These are phyloP conservation scores for Andrographis paniculata DNA, from an alignment of 305 asterid species.

Conservation along the genomic window DNA sequence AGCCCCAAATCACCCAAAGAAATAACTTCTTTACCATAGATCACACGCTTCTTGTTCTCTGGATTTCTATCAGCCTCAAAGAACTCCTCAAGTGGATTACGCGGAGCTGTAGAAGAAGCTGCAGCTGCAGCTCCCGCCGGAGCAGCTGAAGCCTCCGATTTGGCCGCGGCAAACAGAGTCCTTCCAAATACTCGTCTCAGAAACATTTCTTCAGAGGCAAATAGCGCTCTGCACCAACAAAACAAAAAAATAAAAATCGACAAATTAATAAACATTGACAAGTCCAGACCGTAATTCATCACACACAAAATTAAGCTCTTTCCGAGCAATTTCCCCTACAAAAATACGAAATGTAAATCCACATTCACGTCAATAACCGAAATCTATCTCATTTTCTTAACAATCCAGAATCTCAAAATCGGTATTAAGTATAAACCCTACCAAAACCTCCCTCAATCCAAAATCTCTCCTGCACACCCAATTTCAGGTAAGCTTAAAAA, in stretches of 20 bases:
- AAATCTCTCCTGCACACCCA: too few species aligned
- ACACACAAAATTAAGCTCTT: too few species aligned
- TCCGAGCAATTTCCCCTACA: too few species aligned
- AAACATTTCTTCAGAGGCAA: constrained; percentile 28
- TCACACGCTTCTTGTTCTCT: constrained; percentile 47
- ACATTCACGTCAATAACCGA: too few species aligned
- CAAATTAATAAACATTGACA: too few species aligned
- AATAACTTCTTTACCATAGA: constrained; percentile 31
- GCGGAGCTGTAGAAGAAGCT: constrained; percentile 21
- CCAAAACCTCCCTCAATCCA: too few species aligned
- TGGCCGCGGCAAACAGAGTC: constrained; percentile 72
- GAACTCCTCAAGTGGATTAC: constrained; percentile 49
- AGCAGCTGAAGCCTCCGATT: constrained; percentile 29
- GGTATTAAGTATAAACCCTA: too few species aligned
- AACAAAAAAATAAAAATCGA: background rate
- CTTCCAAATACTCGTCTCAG: constrained; percentile 58
- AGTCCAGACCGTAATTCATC: too few species aligned
- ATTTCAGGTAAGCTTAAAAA: too few species aligned
- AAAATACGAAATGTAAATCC: too few species aligned
- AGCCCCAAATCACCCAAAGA: background rate
- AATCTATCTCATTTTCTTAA: too few species aligned
- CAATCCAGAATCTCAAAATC: too few species aligned
- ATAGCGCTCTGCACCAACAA: background rate
- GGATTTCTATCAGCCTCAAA: constrained; percentile 40
- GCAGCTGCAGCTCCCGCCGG: constrained; percentile 37